Evolutionary conservation across 164 flowering plant genomes (phyloP), one percentile per base, ranked within the genome.

Genomic region (Tetracentron sinense): DNA sequence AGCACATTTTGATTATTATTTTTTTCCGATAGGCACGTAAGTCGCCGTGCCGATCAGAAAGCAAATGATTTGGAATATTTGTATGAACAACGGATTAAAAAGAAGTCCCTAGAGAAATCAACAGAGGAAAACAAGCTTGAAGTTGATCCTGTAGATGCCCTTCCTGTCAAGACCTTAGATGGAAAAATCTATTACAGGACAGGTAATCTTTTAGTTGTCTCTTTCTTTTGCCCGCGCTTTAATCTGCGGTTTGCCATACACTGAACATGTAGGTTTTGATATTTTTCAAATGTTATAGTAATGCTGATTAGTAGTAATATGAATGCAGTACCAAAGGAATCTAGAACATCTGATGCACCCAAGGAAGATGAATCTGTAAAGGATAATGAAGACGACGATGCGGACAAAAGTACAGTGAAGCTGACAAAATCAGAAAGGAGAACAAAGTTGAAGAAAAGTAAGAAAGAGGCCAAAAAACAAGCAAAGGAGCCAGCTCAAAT

Each of bases 21-120:
- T n/a, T n/a, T n/a, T n/a, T n/a, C n/a, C n/a, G n/a, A n/a, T n/a
- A 89, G 98, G 86, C 91, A 88, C 66, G 96, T 94, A 8, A 79
- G 66, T 6, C 92, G 94, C 7, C 90, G 91, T n/a, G 97, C 96
- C 15, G 79, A 79, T 74, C 74, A 69, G 17, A 82, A 87, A 50
- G 96, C 83, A 65, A 94, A 87, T 73, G 83, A 61, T 42, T 60
- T 88, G 56, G 99, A 95, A 73, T 72, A 70, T 12, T 58, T 79
- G 53, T 90, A 87, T 65, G 97, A 95, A 82, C 75, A 72, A 62
- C 73, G 86, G 56, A 42, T 60, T 22, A 75, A 64, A 56, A 87
- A 72, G 77, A 78, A 70, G 60, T 35, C 59, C 0, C 57, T 64
- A 58, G 71, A 77, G 60, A 72, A 80, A 61, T 78, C 77, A 17